Evolutionary conservation across 139 green algal species (phyloP).

Genomic region (Picochlorum sp.): DNA sequence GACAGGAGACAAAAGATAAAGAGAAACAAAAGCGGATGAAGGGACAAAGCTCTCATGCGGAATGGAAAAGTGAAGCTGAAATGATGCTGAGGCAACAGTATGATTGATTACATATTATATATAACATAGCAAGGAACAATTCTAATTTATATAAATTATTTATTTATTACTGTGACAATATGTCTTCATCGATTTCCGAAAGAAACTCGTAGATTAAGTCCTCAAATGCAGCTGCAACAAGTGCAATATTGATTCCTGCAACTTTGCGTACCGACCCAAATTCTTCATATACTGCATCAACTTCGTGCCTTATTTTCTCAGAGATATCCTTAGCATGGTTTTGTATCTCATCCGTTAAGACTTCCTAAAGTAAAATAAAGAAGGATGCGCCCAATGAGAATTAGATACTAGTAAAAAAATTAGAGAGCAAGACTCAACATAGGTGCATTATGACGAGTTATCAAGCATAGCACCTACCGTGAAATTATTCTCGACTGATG

Average conservation of each 20-base stretch:
- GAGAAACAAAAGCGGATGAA: constrained; percentile 73
- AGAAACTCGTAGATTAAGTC: no score
- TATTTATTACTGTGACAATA: background rate
- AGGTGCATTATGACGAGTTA: no score
- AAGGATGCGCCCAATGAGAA: no score
- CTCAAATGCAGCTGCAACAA: background rate
- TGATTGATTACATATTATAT: constrained; percentile 31
- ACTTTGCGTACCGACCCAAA: background rate
- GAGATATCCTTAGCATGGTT: background rate
- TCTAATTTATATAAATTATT: no score
- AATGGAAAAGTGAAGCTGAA: constrained; percentile 85
- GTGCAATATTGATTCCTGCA: background rate
- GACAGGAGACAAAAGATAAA: constrained; percentile 71
- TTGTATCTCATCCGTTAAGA: no score
- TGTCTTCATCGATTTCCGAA: background rate
- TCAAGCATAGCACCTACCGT: no score
- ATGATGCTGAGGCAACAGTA: constrained; percentile 82
- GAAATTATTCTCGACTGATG: background rate
- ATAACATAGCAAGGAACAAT: background rate
- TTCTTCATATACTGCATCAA: background rate
- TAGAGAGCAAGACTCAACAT: no score
- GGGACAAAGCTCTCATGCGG: constrained; percentile 55
- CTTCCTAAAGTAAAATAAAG: no score
- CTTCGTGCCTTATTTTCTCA: background rate
- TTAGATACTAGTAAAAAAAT: no score